phyloP scores from a whole-genome alignment of 148 eudicot genomes.

The Chenopodium berlandieri region DNA sequence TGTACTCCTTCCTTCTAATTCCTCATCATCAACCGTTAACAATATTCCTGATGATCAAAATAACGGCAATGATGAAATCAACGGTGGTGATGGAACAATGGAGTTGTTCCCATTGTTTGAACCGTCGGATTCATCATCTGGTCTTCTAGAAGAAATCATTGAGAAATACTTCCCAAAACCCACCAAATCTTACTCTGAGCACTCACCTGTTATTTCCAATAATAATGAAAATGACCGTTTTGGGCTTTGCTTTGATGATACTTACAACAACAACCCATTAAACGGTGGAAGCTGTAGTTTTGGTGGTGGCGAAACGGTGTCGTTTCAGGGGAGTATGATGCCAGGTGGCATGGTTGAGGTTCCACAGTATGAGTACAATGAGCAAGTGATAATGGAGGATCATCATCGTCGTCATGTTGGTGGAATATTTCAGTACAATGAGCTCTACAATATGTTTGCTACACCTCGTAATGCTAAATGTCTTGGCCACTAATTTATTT shows the following conservation, averaged over 20 bases:
- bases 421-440: constrained; percentile 18
- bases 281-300: background rate
- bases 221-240: background rate
- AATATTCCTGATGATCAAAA: background rate
- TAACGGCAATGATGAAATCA: background rate
- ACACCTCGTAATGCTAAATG: constrained; percentile 22
- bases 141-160: constrained; percentile 32
- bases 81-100: constrained; percentile 2
- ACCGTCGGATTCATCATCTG: constrained; percentile 27
- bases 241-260: constrained; percentile 11
- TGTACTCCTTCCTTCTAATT: background rate
- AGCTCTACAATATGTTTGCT: constrained; percentile 28
- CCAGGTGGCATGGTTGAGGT: constrained; percentile 7
- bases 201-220: background rate
- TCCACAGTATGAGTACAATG: constrained; percentile 17
- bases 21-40: background rate
- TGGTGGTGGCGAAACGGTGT: constrained; percentile 16
- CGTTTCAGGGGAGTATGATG: constrained; percentile 21
- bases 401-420: background rate
- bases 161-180: constrained; percentile 37
- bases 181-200: constrained; percentile 2
- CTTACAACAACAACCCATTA: background rate
- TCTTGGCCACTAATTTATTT: constrained; percentile 17
- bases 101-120: constrained; percentile 23
- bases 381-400: background rate